A percentile compares a stretch with the other conserved stretches of the same genome.
Evolutionary conservation across 257 asterid species (phyloP).

Genomic region (Asclepias syriaca): DNA sequence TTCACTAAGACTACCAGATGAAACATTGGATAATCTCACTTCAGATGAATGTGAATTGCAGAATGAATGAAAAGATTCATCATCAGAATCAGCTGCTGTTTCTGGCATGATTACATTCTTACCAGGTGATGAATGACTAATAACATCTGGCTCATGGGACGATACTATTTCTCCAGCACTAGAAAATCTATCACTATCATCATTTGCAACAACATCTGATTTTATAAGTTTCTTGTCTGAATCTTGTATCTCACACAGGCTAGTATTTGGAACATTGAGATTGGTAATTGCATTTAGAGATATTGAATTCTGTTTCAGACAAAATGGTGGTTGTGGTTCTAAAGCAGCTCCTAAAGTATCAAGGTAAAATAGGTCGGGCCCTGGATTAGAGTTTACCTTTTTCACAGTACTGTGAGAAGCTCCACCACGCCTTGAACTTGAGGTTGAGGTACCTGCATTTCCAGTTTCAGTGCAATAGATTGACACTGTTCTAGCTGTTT

Average conservation of each 20-base stretch:
- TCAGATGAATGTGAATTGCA: slow-evolving; percentile 58
- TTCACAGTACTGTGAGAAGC: slow-evolving; percentile 45
- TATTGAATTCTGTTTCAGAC: slow-evolving; percentile 26
- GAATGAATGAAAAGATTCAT: slow-evolving; percentile 73
- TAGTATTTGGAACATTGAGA: slow-evolving; percentile 12
- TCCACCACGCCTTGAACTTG: slow-evolving; percentile 44
- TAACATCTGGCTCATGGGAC: slow-evolving; percentile 29
- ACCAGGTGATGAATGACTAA: slow-evolving; percentile 20
- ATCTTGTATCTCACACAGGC: slow-evolving; percentile 27
- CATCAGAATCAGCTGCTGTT: slow-evolving; percentile 39
- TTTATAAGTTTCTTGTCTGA: slow-evolving; percentile 14
- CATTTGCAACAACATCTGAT: slow-evolving; percentile 25
- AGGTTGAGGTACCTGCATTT: slow-evolving; percentile 34
- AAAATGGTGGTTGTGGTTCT: slow-evolving; percentile 44
- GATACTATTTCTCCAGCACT: slow-evolving; percentile 40
- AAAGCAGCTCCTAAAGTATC: slow-evolving; percentile 65
- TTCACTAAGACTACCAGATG: slow-evolving; percentile 41
- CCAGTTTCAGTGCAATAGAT: slow-evolving; percentile 33
- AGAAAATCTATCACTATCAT: slow-evolving; percentile 21
- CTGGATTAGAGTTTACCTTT: slow-evolving; percentile 69
- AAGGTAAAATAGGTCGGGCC: slow-evolving; percentile 75
- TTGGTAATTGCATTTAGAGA: slow-evolving; percentile 20
- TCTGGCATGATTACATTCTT: slow-evolving; percentile 22
- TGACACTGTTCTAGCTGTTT: slow-evolving; percentile 27
- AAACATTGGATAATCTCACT: slow-evolving; percentile 54